Conservation (phyloP, 2,329 filamentous ascomycete species). For the Claviceps digitariae region DNA sequence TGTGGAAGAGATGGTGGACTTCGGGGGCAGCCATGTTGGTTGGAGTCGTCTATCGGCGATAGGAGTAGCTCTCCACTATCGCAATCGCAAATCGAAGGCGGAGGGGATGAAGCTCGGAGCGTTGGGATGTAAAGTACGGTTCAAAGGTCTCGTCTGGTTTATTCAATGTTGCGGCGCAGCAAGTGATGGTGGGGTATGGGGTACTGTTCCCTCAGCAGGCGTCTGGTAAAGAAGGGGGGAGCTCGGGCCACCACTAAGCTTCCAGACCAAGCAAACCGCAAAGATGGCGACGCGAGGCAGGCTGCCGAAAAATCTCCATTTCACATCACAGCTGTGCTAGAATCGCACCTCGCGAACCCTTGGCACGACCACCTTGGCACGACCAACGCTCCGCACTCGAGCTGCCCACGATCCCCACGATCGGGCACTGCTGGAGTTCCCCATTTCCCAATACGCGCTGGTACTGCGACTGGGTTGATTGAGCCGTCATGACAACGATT, state of each 20-base stretch:
- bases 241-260: neutral
- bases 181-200: slow-evolving; percentile 5
- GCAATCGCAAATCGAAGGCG: slow-evolving; percentile 30
- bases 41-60: slow-evolving; percentile 19
- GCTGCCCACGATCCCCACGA: neutral
- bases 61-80: slow-evolving; percentile 90
- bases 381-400: neutral
- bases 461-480: neutral
- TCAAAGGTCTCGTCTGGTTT: neutral
- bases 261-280: neutral
- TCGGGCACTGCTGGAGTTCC: neutral
- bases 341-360: neutral
- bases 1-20: slow-evolving; percentile 93
- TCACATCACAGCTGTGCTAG: neutral
- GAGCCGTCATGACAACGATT: slow-evolving; percentile 21
- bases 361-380: neutral
- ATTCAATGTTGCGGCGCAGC: neutral
- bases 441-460: neutral
- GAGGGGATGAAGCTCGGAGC: neutral
- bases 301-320: slow-evolving; percentile 1
- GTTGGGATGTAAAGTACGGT: neutral
- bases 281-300: slow-evolving; percentile 3
- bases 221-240: neutral
- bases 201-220: neutral
- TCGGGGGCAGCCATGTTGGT: slow-evolving; percentile 67